A percentile compares a stretch with the other conserved stretches of the same genome.
Conservation (phyloP, 83 land plant species). For the Diphasiastrum complanatum region DNA sequence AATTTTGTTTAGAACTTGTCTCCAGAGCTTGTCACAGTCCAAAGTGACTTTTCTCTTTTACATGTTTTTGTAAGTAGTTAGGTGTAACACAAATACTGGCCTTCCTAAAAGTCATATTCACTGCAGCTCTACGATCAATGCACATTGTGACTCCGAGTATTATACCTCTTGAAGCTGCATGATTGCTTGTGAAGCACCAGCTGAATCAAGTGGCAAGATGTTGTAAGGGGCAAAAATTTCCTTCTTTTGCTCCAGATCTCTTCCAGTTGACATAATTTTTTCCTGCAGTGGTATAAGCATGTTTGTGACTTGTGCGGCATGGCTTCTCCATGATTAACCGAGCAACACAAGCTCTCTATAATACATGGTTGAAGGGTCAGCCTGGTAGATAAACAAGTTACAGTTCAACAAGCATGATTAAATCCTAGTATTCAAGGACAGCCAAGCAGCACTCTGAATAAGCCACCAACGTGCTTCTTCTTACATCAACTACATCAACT, state of each 20-base stretch:
- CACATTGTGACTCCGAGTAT: background rate
- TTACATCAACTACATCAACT: conserved; percentile 4
- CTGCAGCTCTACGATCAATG: conserved; percentile 26
- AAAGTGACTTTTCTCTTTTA: too few relatives aligned
- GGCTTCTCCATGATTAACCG: background rate
- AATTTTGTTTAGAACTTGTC: too few relatives aligned
- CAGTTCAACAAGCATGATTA: too few relatives aligned
- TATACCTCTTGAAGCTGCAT: conserved; percentile 66
- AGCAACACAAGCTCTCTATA: too few relatives aligned
- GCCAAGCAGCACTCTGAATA: too few relatives aligned
- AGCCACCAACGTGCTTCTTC: background rate
- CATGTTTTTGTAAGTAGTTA: too few relatives aligned
- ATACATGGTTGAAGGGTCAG: too few relatives aligned
- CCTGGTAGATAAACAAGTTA: too few relatives aligned
- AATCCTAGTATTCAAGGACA: too few relatives aligned
- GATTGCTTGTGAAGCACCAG: conserved; percentile 44
- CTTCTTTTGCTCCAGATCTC: conserved; percentile 46
- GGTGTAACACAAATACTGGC: background rate
- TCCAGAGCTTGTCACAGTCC: too few relatives aligned
- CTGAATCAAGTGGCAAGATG: conserved; percentile 53
- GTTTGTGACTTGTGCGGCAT: background rate
- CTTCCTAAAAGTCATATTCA: background rate
- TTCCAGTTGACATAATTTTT: conserved; percentile 18
- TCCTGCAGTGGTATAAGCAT: background rate
- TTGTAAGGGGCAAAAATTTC: conserved; percentile 46